phyloP scores from a whole-genome alignment of 257 asterid genomes.

The Plantago ovata region DNA sequence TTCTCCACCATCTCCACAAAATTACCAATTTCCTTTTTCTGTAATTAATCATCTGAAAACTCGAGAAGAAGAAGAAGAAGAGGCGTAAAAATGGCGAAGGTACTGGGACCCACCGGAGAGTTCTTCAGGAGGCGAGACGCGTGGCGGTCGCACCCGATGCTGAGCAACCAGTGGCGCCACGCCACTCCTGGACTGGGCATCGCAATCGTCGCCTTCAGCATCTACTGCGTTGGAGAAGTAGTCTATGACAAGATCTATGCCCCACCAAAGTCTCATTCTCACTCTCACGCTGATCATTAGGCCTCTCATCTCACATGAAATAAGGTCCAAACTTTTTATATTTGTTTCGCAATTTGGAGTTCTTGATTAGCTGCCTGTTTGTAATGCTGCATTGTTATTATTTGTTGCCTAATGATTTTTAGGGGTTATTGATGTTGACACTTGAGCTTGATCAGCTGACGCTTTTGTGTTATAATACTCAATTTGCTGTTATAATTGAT shows the following conservation, averaged over 20 bases:
- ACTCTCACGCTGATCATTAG: conserved; percentile 31
- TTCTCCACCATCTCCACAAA: no score
- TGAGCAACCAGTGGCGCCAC: conserved; percentile 81
- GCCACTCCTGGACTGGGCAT: conserved; percentile 92
- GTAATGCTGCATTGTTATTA: neutral
- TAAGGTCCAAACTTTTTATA: neutral
- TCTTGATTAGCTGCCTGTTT: no score
- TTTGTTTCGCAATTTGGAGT: neutral
- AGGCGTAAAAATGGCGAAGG: conserved; percentile 37
- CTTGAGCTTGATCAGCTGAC: neutral
- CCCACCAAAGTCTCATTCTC: conserved; percentile 60
- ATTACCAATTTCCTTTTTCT: neutral
- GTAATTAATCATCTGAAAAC: neutral
- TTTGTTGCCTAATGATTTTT: neutral
- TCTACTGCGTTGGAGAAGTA: conserved; percentile 63
- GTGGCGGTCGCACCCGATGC: conserved; percentile 97
- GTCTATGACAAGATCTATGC: conserved; percentile 65
- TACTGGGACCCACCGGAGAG: conserved; percentile 85
- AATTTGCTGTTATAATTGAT: no score
- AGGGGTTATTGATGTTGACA: neutral
- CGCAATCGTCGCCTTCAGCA: conserved; percentile 74
- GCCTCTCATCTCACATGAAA: neutral
- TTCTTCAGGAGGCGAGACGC: conserved; percentile 87
- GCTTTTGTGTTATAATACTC: no score
- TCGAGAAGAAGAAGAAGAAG: neutral